Percentiles rank a stretch among this genome's conserved stretches.
Conservation (phyloP, 306 rosid genomes). For the Chamaecrista fasciculata region DNA sequence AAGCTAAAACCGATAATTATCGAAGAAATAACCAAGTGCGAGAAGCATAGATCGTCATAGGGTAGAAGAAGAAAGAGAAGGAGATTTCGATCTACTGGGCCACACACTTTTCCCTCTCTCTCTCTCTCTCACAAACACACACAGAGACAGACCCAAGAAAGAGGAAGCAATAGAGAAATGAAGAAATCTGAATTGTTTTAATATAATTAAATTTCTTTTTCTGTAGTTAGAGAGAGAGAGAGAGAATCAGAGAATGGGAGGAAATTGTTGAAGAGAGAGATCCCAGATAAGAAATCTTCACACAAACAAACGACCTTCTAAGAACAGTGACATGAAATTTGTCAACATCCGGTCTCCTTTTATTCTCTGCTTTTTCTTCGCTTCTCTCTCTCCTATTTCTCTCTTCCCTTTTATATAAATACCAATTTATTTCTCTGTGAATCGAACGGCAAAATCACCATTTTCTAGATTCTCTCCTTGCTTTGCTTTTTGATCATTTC, state of each 20-base stretch:
- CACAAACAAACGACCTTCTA: constrained; percentile 87
- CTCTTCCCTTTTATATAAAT: constrained; percentile 20
- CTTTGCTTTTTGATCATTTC: constrained; percentile 52
- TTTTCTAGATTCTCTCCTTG: constrained; percentile 79
- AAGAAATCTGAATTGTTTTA: no score
- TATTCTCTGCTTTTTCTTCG: constrained; percentile 76
- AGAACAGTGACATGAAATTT: constrained; percentile 89
- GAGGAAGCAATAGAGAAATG: constrained; percentile 32
- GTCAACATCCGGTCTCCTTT: constrained; percentile 95
- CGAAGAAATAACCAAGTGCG: constrained; percentile 48
- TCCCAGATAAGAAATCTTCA: constrained; percentile 98
- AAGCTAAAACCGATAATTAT: constrained; percentile 39
- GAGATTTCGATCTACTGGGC: constrained; percentile 99
- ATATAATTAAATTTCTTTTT: constrained; percentile 4
- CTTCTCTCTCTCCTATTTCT: constrained; percentile 43
- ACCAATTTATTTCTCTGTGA: constrained; percentile 27
- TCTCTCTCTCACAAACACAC: constrained; percentile 31
- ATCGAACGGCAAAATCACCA: constrained; percentile 46
- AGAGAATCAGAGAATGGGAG: background rate
- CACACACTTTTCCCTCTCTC: constrained; percentile 46
- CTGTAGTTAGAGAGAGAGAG: constrained; percentile 32
- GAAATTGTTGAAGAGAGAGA: constrained; percentile 49
- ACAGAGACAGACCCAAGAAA: constrained; percentile 23
- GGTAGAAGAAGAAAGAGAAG: constrained; percentile 53
- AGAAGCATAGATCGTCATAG: constrained; percentile 76